Base-by-base conservation (phyloP, 2,329 filamentous ascomycete genomes). In the Fusarium sp. region DNA sequence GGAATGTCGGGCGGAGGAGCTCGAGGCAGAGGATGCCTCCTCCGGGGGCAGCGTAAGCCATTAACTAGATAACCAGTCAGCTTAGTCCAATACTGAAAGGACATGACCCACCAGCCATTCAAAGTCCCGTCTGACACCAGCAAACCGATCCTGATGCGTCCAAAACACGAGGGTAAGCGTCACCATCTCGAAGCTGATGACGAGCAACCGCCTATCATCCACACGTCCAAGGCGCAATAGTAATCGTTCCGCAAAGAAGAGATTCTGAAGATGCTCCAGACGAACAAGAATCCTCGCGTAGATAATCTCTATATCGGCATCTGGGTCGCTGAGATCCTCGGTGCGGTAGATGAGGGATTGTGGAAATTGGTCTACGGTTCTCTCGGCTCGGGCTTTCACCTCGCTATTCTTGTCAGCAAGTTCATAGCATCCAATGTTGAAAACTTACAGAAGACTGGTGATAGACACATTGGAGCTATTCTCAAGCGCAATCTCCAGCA, bases 211-310 rank as follows among this genome's bases (percentile, higher is more conserved):
- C 0, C 82, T 82, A 10, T 83, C 80, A 10, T 83, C 81, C 0
- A 79, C 73, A 14, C 83, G 79, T 0, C 83, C 82, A 4, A 80
- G 79, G 20, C 87, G 88, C 25, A 88, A 82, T 10, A 91, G 80
- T 0, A 91, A 84, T 18, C 90, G 84, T 65, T 91, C 88, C 7
- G 91, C 81, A 11, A 92, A 85, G 66, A 92, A 91, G 4, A 89
- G 81, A 42, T 91, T 91, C 47, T 91, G 87, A 0, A 90, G 79
- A 54, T 89, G 85, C 25, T 87, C 84, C 3, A 90, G 82, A 3
- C 83, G 82, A 1, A 88, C 79, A 1, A 90, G 77, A 16, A 88
- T 83, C 3, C 86, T 81, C 6, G 82, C 81, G 61, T 87, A 87
- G 0, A 88, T 69, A 0, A 79, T 76, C 0, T 80, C 71, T 0